These are phyloP conservation scores for Lepraria neglecta DNA, from an alignment of 495 filamentous ascomycete genomes.

Conservation along the genomic window DNA sequence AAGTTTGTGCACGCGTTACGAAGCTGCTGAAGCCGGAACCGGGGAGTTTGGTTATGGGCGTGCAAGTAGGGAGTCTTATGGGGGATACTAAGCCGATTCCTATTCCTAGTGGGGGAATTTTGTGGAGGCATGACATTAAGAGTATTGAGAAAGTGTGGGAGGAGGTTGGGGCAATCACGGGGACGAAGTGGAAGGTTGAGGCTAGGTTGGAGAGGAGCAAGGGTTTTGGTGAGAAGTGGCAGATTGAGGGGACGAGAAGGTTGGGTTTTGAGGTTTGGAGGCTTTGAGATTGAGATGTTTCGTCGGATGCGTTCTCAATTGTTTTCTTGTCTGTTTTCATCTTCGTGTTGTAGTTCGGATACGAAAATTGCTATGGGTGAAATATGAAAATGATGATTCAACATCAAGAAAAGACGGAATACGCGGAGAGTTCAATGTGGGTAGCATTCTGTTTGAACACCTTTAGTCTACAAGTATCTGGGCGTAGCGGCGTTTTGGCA, in stretches of 20 bases:
- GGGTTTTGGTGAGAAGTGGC: conserved; percentile 14
- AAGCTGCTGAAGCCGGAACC: background rate
- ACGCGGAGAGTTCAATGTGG: background rate
- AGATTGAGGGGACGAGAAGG: conserved; percentile 19
- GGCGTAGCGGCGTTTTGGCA: background rate
- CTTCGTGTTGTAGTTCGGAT: background rate
- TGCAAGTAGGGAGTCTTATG: conserved; percentile 5
- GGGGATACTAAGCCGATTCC: background rate
- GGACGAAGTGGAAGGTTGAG: conserved; percentile 15
- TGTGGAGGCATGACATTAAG: conserved; percentile 42
- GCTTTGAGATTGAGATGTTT: background rate
- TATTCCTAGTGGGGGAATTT: conserved; percentile 13
- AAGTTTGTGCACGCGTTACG: conserved; percentile 38
- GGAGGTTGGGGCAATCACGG: conserved; percentile 34
- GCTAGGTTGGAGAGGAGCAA: conserved; percentile 11
- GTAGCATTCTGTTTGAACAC: background rate
- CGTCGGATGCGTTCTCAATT: background rate
- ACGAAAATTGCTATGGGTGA: background rate
- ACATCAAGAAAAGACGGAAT: background rate
- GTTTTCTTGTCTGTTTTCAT: background rate
- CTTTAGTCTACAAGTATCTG: background rate
- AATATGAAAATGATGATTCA: background rate
- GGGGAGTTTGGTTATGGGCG: conserved; percentile 13
- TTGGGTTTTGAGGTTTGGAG: conserved; percentile 17
- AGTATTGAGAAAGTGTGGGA: conserved; percentile 48